Evolutionary conservation across 805 yeast species (phyloP).

Genomic region (Lipomyces kockii): DNA sequence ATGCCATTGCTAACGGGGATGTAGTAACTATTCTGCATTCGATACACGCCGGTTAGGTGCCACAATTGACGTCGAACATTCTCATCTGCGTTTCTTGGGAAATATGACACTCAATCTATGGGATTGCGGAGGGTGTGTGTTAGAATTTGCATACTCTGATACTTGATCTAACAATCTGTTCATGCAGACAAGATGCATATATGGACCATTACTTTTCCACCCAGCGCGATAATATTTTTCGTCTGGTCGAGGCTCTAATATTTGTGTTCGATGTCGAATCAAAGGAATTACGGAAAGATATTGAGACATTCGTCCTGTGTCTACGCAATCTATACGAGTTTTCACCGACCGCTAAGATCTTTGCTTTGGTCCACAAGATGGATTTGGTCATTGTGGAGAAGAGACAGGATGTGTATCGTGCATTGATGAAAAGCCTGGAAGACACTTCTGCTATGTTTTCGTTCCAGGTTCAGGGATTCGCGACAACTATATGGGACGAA

Average conservation of each 20-base stretch:
- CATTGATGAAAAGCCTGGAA: slow-evolving; percentile 82
- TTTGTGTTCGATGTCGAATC: slow-evolving; percentile 97
- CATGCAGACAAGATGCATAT: slow-evolving; percentile 80
- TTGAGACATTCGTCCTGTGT: slow-evolving; percentile 86
- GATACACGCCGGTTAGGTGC: slow-evolving; percentile 96
- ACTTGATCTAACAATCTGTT: background rate
- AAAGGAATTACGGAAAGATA: slow-evolving; percentile 88
- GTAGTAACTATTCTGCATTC: slow-evolving; percentile 89
- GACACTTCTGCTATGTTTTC: slow-evolving; percentile 56
- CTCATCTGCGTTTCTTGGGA: slow-evolving; percentile 88
- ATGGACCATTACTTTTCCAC: slow-evolving; percentile 92
- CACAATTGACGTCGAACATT: slow-evolving; percentile 97
- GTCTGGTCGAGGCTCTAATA: slow-evolving; percentile 92
- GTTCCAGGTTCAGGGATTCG: slow-evolving; percentile 64
- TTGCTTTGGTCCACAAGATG: slow-evolving; percentile 93
- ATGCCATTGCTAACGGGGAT: background rate
- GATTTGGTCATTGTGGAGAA: slow-evolving; percentile 64
- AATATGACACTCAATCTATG: slow-evolving; percentile 93
- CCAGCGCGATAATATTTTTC: slow-evolving; percentile 89
- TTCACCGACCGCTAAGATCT: slow-evolving; percentile 89
- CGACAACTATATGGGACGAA: slow-evolving; percentile 98
- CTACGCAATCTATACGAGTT: slow-evolving; percentile 78
- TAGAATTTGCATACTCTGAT: background rate
- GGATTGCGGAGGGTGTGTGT: slow-evolving; percentile 87
- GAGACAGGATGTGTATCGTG: slow-evolving; percentile 65